phyloP scores from a whole-genome alignment of 331 rosid genomes.

The Cydonia oblonga region DNA sequence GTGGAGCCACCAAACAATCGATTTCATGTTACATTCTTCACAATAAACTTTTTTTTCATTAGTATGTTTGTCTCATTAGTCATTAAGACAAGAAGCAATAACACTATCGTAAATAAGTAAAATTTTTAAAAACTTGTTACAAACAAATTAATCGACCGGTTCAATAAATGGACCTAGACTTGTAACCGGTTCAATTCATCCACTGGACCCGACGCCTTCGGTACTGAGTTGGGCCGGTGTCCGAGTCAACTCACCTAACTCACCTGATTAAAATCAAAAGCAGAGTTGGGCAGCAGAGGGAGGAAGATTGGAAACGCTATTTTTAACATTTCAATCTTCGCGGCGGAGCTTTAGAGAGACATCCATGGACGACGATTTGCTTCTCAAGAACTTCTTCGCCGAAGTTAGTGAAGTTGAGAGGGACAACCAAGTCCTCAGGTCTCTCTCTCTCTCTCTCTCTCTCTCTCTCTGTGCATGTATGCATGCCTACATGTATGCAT shows the following conservation, averaged over 20 bases:
- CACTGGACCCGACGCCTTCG: neutral
- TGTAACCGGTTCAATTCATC: neutral
- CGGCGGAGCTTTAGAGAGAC: constrained; percentile 17
- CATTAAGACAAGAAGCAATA: no score
- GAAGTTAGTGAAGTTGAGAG: constrained; percentile 98
- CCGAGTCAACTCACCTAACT: neutral
- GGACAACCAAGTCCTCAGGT: constrained; percentile 91
- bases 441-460: neutral
- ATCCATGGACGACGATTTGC: constrained; percentile 56
- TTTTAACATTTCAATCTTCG: neutral
- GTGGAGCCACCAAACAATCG: no score
- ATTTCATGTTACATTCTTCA: no score
- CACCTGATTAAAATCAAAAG: neutral
- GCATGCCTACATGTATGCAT: neutral
- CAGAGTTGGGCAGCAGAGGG: neutral
- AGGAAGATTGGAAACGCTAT: neutral
- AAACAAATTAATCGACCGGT: neutral
- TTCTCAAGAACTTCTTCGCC: constrained; percentile 88
- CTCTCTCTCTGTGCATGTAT: neutral
- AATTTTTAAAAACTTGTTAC: no score
- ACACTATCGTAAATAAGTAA: no score
- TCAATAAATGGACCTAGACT: neutral
- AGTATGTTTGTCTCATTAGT: no score
- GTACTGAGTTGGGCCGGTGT: neutral
- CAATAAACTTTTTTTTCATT: no score